These are phyloP conservation scores for Nicotiana tabacum DNA, from an alignment of 257 asterid species.

Conservation along the genomic window DNA sequence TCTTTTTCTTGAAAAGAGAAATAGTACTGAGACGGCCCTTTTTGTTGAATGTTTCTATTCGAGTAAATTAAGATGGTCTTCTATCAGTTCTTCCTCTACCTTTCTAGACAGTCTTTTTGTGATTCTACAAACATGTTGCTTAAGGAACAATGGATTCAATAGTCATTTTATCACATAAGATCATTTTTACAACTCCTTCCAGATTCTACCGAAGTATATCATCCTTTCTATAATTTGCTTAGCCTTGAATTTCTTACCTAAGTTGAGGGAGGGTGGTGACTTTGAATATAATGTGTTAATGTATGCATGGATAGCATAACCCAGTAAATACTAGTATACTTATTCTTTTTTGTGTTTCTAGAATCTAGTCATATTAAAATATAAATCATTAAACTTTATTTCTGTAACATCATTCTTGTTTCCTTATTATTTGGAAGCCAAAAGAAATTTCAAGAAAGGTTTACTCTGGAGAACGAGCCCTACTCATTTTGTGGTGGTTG, in stretches of 20 bases:
- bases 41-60: not conserved
- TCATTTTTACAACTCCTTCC: not conserved
- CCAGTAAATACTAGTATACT: not conserved
- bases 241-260: not conserved
- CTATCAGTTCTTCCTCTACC: not conserved
- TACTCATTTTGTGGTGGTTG: not conserved
- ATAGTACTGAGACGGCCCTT: not conserved
- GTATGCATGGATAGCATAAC: not conserved
- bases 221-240: not conserved
- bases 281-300: not conserved
- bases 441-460: not conserved
- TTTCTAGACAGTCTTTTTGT: not conserved
- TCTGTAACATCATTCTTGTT: not conserved
- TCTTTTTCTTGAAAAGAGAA: not conserved
- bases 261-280: not conserved
- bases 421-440: not conserved
- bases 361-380: not conserved
- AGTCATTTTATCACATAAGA: not conserved
- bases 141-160: not conserved
- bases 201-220: not conserved
- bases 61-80: not conserved
- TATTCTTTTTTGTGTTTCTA: not conserved
- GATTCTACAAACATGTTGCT: not conserved
- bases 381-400: not conserved
- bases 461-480: not conserved